Evolutionary conservation across 176 grass and related monocot genomes (phyloP).

Genomic region (Stipa capillata): DNA sequence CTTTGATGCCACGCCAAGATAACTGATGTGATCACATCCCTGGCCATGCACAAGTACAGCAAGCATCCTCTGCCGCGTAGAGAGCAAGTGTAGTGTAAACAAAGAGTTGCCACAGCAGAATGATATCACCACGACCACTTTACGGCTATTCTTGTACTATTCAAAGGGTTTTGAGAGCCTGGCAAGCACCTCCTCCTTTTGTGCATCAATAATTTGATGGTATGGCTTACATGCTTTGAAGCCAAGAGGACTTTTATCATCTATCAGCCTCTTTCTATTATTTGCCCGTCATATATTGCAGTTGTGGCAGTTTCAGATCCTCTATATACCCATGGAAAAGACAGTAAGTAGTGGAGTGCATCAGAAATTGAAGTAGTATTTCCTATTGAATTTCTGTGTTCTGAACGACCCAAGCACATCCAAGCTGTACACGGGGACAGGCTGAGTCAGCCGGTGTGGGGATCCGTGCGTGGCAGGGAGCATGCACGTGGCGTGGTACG

Average conservation of each 20-base stretch:
- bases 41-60: no score
- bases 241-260: background rate
- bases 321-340: no score
- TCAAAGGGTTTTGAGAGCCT: background rate
- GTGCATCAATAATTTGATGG: background rate
- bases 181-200: slow-evolving; percentile 9
- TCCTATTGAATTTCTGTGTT: no score
- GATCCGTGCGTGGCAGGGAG: background rate
- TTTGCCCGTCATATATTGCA: no score
- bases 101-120: background rate
- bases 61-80: no score
- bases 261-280: background rate
- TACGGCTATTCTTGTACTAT: background rate
- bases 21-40: background rate
- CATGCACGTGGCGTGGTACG: background rate
- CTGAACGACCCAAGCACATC: no score
- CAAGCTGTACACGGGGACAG: background rate
- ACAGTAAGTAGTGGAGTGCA: background rate
- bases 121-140: slow-evolving; percentile 1
- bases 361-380: background rate
- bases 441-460: background rate
- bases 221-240: background rate
- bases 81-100: background rate
- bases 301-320: no score
- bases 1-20: background rate